phyloP scores from a whole-genome alignment of 768 basidiomycete genomes.

The Leccinum subgranulosum region DNA sequence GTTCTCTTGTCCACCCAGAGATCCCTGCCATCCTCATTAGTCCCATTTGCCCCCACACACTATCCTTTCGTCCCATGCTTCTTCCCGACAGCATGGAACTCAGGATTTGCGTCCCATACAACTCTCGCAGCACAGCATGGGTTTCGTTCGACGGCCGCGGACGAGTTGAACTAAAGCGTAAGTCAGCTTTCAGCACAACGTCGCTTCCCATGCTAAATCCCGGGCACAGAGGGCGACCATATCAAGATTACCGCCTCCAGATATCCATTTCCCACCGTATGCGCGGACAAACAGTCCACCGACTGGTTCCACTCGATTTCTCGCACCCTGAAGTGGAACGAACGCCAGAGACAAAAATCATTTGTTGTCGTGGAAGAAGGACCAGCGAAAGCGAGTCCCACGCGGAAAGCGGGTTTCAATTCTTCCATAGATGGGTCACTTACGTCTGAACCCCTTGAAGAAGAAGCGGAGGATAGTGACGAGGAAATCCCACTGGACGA shows the following conservation, averaged over 20 bases:
- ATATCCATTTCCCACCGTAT: constrained; percentile 98
- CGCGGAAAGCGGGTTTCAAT: constrained; percentile 12
- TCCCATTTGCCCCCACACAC: constrained; percentile 96
- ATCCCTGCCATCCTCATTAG: constrained; percentile 96
- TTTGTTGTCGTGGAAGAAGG: constrained; percentile 97
- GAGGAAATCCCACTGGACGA: constrained; percentile 56
- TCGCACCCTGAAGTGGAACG: constrained; percentile 98
- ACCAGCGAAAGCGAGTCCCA: constrained; percentile 42
- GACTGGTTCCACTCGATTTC: constrained; percentile 99
- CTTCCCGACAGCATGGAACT: constrained; percentile 98
- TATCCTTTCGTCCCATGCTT: constrained; percentile 98
- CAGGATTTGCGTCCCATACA: constrained; percentile 98
- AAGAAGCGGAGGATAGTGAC: constrained; percentile 40
- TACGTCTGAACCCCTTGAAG: constrained; percentile 28
- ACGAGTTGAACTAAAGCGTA: constrained; percentile 92
- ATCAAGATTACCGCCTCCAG: constrained; percentile 97
- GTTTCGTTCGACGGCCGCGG: constrained; percentile 98
- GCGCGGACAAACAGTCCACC: constrained; percentile 94
- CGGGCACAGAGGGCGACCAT: constrained; percentile 87
- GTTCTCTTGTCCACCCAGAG: constrained; percentile 96
- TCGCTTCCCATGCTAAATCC: constrained; percentile 6
- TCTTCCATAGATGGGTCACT: constrained; percentile 9
- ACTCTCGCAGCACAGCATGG: constrained; percentile 98
- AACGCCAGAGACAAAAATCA: constrained; percentile 96
- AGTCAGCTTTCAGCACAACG: constrained; percentile 30